A percentile compares a stretch with the other conserved stretches of the same genome.
These are phyloP conservation scores for Eucalyptus shirleyi DNA, from an alignment of 345 rosid species.

Conservation along the genomic window DNA sequence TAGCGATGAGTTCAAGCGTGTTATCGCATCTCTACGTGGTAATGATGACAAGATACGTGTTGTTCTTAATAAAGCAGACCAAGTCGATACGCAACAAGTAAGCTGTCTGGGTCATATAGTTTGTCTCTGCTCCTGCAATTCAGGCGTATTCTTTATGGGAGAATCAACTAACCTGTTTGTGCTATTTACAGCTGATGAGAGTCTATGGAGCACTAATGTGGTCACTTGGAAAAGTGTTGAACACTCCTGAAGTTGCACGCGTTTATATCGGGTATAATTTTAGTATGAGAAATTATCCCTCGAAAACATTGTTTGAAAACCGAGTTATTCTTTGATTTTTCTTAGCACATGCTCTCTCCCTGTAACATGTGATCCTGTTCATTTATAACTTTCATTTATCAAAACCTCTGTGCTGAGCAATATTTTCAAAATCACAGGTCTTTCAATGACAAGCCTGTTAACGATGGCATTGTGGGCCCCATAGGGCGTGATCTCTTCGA, in stretches of 20 bases:
- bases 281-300: neutral
- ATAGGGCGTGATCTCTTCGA: slow-evolving; percentile 72
- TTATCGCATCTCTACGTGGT: slow-evolving; percentile 76
- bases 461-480: slow-evolving; percentile 49
- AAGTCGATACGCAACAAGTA: slow-evolving; percentile 94
- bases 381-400: neutral
- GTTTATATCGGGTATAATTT: slow-evolving; percentile 78
- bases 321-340: neutral
- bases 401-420: neutral
- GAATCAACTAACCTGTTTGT: neutral
- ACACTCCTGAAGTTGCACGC: slow-evolving; percentile 87
- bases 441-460: slow-evolving; percentile 72
- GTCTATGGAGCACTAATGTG: slow-evolving; percentile 97
- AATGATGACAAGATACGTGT: slow-evolving; percentile 94
- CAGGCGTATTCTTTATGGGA: neutral
- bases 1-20: slow-evolving; percentile 92
- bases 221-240: slow-evolving; percentile 93
- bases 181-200: slow-evolving; percentile 63
- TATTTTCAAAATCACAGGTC: slow-evolving; percentile 28
- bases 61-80: slow-evolving; percentile 91
- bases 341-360: neutral
- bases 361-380: neutral
- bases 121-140: neutral
- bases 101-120: neutral
- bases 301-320: neutral